Conservation (phyloP, 202 grass and related monocot species). For the Musa balbisiana region DNA sequence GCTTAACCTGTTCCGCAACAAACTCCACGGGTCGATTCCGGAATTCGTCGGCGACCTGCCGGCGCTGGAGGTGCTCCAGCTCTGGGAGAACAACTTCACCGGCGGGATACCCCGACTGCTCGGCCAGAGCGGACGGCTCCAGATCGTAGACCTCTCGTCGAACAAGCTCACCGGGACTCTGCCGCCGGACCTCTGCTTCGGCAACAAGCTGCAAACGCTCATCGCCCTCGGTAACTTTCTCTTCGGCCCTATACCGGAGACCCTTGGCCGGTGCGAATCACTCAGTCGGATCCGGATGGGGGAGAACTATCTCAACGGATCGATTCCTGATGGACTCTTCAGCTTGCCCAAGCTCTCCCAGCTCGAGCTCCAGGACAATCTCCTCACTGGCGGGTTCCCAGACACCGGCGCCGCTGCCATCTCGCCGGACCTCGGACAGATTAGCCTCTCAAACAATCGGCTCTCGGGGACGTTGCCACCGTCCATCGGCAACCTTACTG, state of each 20-base stretch:
- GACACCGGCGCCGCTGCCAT: slow-evolving; percentile 19
- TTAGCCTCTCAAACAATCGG: slow-evolving; percentile 88
- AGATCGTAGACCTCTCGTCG: slow-evolving; percentile 77
- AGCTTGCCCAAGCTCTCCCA: slow-evolving; percentile 66
- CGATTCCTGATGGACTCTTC: slow-evolving; percentile 64
- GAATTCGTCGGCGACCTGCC: slow-evolving; percentile 72
- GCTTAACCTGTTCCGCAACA: slow-evolving; percentile 89
- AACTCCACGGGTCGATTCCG: slow-evolving; percentile 55
- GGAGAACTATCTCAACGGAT: slow-evolving; percentile 87
- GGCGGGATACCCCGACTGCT: slow-evolving; percentile 56
- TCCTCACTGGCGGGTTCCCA: slow-evolving; percentile 69
- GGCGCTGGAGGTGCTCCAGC: slow-evolving; percentile 72
- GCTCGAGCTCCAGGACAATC: slow-evolving; percentile 82
- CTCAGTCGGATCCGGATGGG: slow-evolving; percentile 67
- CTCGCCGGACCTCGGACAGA: slow-evolving; percentile 48
- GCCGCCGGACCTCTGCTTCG: slow-evolving; percentile 64
- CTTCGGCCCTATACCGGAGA: slow-evolving; percentile 67
- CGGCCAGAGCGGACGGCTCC: slow-evolving; percentile 54
- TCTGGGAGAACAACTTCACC: slow-evolving; percentile 99
- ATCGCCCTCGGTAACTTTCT: slow-evolving; percentile 85
- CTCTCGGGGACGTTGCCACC: slow-evolving; percentile 50
- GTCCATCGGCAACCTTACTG: slow-evolving; percentile 75
- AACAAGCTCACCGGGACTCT: slow-evolving; percentile 79
- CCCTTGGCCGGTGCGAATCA: slow-evolving; percentile 54
- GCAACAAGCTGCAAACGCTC: slow-evolving; percentile 58